A percentile compares a stretch with the other conserved stretches of the same genome.
phyloP scores from a whole-genome alignment of 1,284 basidiomycete species.

The Rhodotorula sp. region DNA sequence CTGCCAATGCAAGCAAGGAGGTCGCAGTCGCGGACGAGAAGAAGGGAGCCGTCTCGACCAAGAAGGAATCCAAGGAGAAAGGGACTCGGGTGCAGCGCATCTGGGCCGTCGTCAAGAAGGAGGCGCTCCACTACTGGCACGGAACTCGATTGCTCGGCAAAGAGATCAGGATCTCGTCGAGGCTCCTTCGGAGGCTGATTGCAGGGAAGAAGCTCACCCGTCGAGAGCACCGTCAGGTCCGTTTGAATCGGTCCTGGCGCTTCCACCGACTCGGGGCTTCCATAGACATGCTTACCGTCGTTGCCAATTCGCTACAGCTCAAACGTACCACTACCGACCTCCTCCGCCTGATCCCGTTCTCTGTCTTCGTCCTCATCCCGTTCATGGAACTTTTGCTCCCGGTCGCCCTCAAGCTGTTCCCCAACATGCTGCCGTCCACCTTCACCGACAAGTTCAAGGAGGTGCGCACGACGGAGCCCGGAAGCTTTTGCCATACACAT shows the following conservation, averaged over 20 bases:
- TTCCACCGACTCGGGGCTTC: too few relatives aligned
- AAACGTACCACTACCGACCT: constrained; percentile 91
- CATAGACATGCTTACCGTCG: background rate
- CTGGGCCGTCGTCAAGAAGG: constrained; percentile 94
- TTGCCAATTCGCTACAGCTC: constrained; percentile 58
- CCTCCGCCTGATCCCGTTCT: constrained; percentile 88
- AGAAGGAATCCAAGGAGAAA: constrained; percentile 25
- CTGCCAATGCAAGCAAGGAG: constrained; percentile 7
- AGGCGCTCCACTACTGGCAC: constrained; percentile 95
- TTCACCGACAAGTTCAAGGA: constrained; percentile 88
- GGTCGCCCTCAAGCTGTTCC: constrained; percentile 94
- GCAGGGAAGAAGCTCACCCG: constrained; percentile 88
- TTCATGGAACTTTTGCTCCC: constrained; percentile 99
- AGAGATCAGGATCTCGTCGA: constrained; percentile 84
- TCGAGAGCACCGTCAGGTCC: constrained; percentile 86
- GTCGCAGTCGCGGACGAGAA: constrained; percentile 23
- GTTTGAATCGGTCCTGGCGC: constrained; percentile 34
- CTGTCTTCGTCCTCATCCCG: constrained; percentile 91
- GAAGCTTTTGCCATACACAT: background rate
- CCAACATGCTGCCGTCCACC: constrained; percentile 97
- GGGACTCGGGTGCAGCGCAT: constrained; percentile 42
- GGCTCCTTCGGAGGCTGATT: constrained; percentile 87
- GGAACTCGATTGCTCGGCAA: constrained; percentile 92
- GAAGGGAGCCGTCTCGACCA: constrained; percentile 28
- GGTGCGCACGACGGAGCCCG: constrained; percentile 55